Percentiles rank a stretch among this genome's conserved stretches.
Conservation (phyloP, 2,329 filamentous ascomycete species). For the Laburnicola sp. region DNA sequence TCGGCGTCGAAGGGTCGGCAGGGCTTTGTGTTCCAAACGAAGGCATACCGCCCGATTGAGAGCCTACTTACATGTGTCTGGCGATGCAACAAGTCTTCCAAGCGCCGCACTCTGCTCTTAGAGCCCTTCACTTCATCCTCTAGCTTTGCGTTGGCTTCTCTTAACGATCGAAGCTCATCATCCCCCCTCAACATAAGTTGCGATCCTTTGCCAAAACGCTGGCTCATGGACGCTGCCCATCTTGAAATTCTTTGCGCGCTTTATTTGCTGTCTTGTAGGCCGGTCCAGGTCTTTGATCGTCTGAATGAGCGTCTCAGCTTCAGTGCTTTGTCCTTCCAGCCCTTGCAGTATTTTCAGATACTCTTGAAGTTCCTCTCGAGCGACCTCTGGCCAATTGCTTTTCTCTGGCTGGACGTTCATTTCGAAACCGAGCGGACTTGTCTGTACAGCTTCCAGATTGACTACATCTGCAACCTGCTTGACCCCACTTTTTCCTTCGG, state of each 20-base stretch:
- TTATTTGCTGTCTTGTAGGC: slow-evolving; percentile 83
- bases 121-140: slow-evolving; percentile 74
- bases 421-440: slow-evolving; percentile 74
- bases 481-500: slow-evolving; percentile 84
- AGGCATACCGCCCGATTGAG: slow-evolving; percentile 53
- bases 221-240: slow-evolving; percentile 93
- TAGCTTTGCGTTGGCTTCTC: slow-evolving; percentile 60
- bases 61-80: slow-evolving; percentile 65
- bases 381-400: slow-evolving; percentile 76
- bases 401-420: slow-evolving; percentile 82
- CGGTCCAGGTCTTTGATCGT: slow-evolving; percentile 77
- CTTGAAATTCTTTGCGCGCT: slow-evolving; percentile 90
- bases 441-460: slow-evolving; percentile 66
- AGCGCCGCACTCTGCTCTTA: slow-evolving; percentile 85
- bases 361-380: slow-evolving; percentile 73
- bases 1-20: slow-evolving; percentile 43
- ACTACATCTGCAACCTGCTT: slow-evolving; percentile 79
- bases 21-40: slow-evolving; percentile 39
- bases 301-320: slow-evolving; percentile 73
- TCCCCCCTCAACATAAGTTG: slow-evolving; percentile 78
- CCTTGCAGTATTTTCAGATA: slow-evolving; percentile 69
- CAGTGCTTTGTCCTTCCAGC: slow-evolving; percentile 65
- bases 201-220: slow-evolving; percentile 81
- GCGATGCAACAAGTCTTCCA: slow-evolving; percentile 90
- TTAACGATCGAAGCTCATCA: slow-evolving; percentile 68